Evolutionary conservation across 305 asterid genomes (phyloP).

Genomic region (Stenogyne calaminthoides): DNA sequence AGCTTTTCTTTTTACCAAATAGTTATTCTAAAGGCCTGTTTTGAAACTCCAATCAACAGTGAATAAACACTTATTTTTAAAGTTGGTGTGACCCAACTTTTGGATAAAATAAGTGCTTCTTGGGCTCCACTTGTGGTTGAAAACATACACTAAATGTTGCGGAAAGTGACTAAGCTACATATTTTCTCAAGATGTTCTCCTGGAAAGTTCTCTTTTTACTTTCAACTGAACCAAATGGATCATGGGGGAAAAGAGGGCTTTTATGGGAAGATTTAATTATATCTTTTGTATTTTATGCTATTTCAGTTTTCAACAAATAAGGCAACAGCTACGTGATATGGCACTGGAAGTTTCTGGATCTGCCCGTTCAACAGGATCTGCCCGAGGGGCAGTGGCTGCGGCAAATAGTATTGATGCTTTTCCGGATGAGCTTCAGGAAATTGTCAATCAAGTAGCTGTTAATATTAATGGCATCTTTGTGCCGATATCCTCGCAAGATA

Average conservation of each 20-base stretch:
- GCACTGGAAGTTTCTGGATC: constrained; percentile 53
- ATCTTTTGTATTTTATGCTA: constrained; percentile 18
- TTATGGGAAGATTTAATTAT: constrained; percentile 21
- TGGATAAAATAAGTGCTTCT: too few relatives aligned
- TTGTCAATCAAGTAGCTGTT: constrained; percentile 59
- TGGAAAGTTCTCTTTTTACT: too few relatives aligned
- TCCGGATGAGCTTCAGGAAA: constrained; percentile 64
- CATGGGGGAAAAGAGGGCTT: constrained; percentile 8
- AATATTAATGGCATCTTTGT: constrained; percentile 83
- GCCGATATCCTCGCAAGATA: constrained; percentile 71
- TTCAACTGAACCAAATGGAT: constrained; percentile 3
- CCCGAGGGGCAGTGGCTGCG: constrained; percentile 58
- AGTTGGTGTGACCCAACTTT: too few relatives aligned
- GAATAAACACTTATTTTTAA: too few relatives aligned
- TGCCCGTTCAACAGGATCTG: constrained; percentile 49
- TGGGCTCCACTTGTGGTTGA: too few relatives aligned
- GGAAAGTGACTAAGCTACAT: background rate
- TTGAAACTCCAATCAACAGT: too few relatives aligned
- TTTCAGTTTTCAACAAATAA: constrained; percentile 72
- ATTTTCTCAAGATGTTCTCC: background rate
- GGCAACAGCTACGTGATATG: constrained; percentile 56
- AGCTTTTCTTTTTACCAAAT: constrained; percentile 9
- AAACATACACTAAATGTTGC: too few relatives aligned
- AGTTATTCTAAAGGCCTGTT: constrained; percentile 13
- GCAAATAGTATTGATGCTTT: constrained; percentile 50